Evolutionary conservation across 2,329 filamentous ascomycete species (phyloP).

Genomic region (Coniella lustricola): DNA sequence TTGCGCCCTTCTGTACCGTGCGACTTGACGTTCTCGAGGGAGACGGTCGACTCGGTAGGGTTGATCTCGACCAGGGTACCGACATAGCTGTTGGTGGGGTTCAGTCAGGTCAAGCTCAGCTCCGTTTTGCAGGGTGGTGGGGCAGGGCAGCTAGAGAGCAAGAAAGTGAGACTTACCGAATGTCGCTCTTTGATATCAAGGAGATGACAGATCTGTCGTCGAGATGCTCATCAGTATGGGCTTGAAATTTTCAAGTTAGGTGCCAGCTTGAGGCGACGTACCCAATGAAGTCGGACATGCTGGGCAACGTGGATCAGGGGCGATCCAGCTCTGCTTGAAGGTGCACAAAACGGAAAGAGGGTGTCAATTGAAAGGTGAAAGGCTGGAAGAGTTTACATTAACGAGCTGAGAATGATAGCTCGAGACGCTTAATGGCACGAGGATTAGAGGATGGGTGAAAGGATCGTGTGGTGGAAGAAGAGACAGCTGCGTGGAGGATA

Average conservation of each 20-base stretch:
- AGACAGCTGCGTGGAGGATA: neutral
- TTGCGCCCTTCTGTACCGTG: slow-evolving; percentile 90
- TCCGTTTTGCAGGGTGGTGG: neutral
- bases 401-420: slow-evolving; percentile 1
- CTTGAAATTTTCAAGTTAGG: too few species aligned
- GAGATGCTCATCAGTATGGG: slow-evolving; percentile 26
- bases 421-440: neutral
- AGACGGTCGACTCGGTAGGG: slow-evolving; percentile 92
- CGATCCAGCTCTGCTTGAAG: slow-evolving; percentile 2
- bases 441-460: too few species aligned
- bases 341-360: neutral
- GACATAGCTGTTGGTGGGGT: slow-evolving; percentile 64
- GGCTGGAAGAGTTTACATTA: slow-evolving; percentile 5
- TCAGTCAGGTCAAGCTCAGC: slow-evolving; percentile 22
- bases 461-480: too few species aligned
- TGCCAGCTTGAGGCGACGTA: slow-evolving; percentile 28
- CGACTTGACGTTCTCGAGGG: slow-evolving; percentile 90
- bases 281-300: slow-evolving; percentile 57
- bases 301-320: slow-evolving; percentile 11
- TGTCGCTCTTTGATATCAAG: slow-evolving; percentile 94
- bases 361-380: neutral
- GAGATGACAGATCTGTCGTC: slow-evolving; percentile 76
- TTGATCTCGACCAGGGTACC: slow-evolving; percentile 97
- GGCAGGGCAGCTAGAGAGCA: slow-evolving; percentile 5
- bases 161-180: slow-evolving; percentile 59